Evolutionary conservation across 306 rosid genomes (phyloP), one percentile per base, ranked within the genome.

Genomic region (Carpinus viminea): DNA sequence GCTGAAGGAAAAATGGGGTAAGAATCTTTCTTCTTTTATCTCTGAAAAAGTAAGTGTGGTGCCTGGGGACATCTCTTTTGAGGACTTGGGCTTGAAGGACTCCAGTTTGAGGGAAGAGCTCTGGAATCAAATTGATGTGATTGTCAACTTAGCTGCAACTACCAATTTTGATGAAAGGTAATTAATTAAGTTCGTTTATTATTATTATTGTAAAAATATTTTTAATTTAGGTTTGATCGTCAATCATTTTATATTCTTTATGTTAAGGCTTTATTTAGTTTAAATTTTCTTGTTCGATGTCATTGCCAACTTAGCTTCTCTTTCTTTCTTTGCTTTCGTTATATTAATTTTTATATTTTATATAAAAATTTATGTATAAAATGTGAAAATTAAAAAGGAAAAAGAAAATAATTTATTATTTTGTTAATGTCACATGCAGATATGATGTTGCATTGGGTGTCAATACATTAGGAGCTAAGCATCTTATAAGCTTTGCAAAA

Each of bases 121-220:
- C 65, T 56, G 64, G 74, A 77, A 59, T 38, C 81, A 90, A 46
- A 64, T 87, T 1, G 87, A 92, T 80, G 87, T 83, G 43, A 89
- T 93, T 24, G 71, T 92, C 45, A 90, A 93, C 77, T 76, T 93
- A 7, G 98, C 97, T 68, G 97, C 97, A 47, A 89, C 92, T 0
- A 93, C 98, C 18, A 89, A 89, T 21, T 91, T 93, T 26, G 85
- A 91, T 75, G 96, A 91, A 83, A 91, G 98, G 98, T 90, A 79
- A 7, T 2, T 31, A 31, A 31, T 31, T 31, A 31, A 31, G 34
- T 31, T 31, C 34, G 26, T 24, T 24, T 24, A 24, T 24, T 24
- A 24, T 24, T 24, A 24, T 24, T 24, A 24, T 24, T 24, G 26
- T 24, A 24, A 24, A 24, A 24, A 24, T 24, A 24, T 24, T 24